Conservation (phyloP, 345 rosid species). For the Hibiscus trionum region DNA sequence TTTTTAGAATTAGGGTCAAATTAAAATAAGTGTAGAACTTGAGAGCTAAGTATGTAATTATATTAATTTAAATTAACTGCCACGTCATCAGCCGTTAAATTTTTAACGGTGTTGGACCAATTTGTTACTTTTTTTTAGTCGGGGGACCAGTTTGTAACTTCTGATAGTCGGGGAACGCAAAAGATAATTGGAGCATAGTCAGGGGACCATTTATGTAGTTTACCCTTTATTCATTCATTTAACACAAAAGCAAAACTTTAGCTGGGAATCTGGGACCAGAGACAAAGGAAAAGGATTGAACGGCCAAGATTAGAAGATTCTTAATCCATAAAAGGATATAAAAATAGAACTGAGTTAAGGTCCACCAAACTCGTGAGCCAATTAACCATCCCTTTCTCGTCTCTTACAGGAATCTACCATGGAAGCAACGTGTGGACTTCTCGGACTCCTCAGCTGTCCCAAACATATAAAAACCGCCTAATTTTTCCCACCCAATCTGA, state of each 20-base stretch:
- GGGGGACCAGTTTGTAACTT: too few species aligned
- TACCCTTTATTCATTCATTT: too few species aligned
- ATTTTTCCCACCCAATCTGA: background rate
- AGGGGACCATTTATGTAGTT: too few species aligned
- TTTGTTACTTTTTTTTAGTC: too few species aligned
- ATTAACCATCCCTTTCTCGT: background rate
- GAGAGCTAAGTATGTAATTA: too few species aligned
- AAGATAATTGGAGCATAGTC: too few species aligned
- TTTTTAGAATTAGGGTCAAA: too few species aligned
- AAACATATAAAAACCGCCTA: conserved; percentile 26
- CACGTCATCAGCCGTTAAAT: too few species aligned
- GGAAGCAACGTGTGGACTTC: background rate
- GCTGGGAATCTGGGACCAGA: background rate
- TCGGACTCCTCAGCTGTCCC: conserved; percentile 6
- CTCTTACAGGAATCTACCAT: background rate
- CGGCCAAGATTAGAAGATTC: conserved; percentile 1
- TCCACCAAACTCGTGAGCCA: background rate
- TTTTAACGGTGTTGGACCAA: too few species aligned
- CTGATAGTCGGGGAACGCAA: too few species aligned
- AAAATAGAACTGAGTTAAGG: background rate
- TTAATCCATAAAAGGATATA: background rate
- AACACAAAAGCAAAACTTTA: background rate
- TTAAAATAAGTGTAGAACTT: too few species aligned
- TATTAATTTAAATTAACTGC: too few species aligned
- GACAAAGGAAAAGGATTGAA: background rate